Evolutionary conservation across 352 stramenopile species (phyloP).

Genomic region (Globisporangium camurandrum): DNA sequence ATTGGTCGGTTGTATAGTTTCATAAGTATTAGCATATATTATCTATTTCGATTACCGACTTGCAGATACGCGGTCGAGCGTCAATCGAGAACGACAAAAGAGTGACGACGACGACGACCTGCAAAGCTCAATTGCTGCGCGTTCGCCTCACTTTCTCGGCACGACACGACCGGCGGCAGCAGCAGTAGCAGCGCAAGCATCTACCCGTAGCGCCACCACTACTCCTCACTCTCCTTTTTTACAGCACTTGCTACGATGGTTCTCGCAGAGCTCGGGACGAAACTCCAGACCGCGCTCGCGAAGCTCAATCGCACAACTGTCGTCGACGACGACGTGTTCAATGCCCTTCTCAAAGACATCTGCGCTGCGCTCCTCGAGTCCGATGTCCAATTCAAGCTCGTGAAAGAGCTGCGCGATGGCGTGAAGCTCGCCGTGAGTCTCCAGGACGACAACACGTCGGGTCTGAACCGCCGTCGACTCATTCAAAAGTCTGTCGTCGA

Average conservation of each 20-base stretch:
- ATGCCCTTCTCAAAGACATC: conserved; percentile 88
- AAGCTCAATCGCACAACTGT: conserved; percentile 85
- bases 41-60: too few relatives aligned
- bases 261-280: conserved; percentile 81
- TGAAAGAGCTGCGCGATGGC: conserved; percentile 85
- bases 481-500: conserved; percentile 91
- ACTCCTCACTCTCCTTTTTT: too few relatives aligned
- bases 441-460: conserved; percentile 57
- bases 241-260: conserved; percentile 73
- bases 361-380: conserved; percentile 84
- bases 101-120: too few relatives aligned
- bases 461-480: conserved; percentile 77
- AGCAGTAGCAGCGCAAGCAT: too few relatives aligned
- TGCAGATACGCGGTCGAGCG: too few relatives aligned
- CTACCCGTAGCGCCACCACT: too few relatives aligned
- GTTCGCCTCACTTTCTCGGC: too few relatives aligned
- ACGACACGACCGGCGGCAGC: too few relatives aligned
- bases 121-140: too few relatives aligned
- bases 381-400: conserved; percentile 87
- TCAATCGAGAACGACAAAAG: too few relatives aligned
- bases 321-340: conserved; percentile 88
- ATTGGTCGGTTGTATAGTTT: too few relatives aligned
- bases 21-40: too few relatives aligned
- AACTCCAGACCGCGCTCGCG: conserved; percentile 79
- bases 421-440: conserved; percentile 85